These are phyloP conservation scores for Phylloporus sp. DNA, from an alignment of 768 basidiomycete species.

Conservation along the genomic window DNA sequence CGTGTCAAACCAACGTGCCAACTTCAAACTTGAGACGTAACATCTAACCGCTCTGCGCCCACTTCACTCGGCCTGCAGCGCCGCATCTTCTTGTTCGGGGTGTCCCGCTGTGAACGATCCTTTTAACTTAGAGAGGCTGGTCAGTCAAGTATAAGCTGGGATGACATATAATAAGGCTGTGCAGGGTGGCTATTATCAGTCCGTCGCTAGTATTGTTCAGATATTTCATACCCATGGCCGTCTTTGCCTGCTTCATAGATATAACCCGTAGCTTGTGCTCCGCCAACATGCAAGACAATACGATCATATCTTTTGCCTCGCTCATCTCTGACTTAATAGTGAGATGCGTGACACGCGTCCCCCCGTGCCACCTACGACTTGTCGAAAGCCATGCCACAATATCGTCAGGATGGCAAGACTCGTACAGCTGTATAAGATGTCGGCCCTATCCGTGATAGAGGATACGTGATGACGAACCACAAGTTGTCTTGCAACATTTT, in stretches of 20 bases:
- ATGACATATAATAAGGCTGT: background rate
- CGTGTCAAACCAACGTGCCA: background rate
- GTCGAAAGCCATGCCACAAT: slow-evolving; percentile 13
- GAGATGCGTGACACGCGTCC: slow-evolving; percentile 3
- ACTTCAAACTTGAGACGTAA: background rate
- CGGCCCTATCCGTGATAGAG: background rate
- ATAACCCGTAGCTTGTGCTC: slow-evolving; percentile 8
- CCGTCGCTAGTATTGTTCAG: background rate
- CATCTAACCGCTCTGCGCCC: background rate
- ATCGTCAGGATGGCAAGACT: slow-evolving; percentile 1
- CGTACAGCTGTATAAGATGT: slow-evolving; percentile 6
- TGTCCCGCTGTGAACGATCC: background rate
- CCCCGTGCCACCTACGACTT: background rate
- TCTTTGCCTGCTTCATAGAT: background rate
- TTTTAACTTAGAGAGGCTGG: background rate
- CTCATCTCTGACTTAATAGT: slow-evolving; percentile 10
- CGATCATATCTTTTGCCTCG: slow-evolving; percentile 13
- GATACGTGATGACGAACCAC: slow-evolving; percentile 11
- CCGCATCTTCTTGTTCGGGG: background rate
- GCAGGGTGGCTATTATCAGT: background rate
- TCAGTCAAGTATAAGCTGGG: background rate
- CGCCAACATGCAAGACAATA: slow-evolving; percentile 19
- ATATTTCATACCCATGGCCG: background rate
- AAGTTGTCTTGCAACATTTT: background rate
- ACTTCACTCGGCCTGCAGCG: no score